These are phyloP conservation scores for Eucalyptus erythrocorys DNA, from an alignment of 345 rosid species.

Conservation along the genomic window DNA sequence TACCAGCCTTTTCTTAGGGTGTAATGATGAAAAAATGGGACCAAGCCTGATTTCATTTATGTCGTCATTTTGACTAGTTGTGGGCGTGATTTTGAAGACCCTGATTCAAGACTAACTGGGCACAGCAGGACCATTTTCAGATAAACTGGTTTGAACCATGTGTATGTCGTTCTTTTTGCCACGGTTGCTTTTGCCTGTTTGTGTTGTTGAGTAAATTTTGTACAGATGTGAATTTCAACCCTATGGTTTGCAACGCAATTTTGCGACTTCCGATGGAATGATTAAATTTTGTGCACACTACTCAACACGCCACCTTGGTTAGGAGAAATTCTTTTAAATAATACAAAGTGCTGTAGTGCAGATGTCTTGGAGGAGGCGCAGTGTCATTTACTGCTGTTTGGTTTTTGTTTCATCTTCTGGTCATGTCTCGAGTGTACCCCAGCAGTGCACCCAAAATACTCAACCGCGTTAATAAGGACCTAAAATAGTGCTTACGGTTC, in stretches of 20 bases:
- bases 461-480: neutral
- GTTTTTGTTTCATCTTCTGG: neutral
- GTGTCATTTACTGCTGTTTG: neutral
- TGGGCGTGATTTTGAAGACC: neutral
- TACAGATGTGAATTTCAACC: neutral
- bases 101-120: neutral
- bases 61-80: neutral
- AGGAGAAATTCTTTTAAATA: neutral
- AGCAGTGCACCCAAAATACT: neutral
- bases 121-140: neutral
- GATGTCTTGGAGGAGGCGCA: neutral
- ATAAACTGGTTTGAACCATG: neutral
- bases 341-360: neutral
- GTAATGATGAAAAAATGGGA: neutral
- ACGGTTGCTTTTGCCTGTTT: neutral
- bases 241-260: neutral
- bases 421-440: neutral
- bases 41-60: neutral
- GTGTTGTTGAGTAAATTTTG: neutral
- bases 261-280: neutral
- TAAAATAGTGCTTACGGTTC: neutral
- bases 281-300: neutral
- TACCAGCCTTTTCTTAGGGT: neutral
- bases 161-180: neutral
- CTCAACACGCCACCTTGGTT: neutral